These are phyloP conservation scores for Tylopilus felleus DNA, from an alignment of 768 basidiomycete genomes.

Conservation along the genomic window DNA sequence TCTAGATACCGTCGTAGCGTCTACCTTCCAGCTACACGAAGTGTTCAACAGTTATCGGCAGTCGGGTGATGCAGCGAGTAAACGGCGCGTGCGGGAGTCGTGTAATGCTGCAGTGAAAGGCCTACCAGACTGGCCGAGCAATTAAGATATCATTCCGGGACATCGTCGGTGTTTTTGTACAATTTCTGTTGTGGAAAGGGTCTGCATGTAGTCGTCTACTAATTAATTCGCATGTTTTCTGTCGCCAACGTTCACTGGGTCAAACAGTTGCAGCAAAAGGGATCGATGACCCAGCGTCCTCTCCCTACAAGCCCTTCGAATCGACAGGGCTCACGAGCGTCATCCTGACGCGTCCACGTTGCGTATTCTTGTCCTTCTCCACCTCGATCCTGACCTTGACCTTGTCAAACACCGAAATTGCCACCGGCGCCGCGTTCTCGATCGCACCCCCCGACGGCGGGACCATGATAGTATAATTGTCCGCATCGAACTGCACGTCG, in stretches of 20 bases:
- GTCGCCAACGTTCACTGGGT: not conserved
- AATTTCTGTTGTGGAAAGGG: not conserved
- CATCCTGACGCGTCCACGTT: conserved; percentile 88
- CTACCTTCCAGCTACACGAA: conserved; percentile 73
- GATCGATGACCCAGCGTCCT: not conserved
- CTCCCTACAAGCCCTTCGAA: conserved; percentile 38
- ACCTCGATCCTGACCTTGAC: conserved; percentile 87
- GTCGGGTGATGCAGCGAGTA: conserved; percentile 67
- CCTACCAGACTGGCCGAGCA: conserved; percentile 71
- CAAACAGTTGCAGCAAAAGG: not conserved
- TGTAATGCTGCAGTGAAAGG: conserved; percentile 70
- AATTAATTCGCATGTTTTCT: conserved; percentile 6
- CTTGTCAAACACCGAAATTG: conserved; percentile 90
- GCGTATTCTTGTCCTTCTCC: conserved; percentile 93
- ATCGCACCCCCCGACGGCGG: conserved; percentile 34
- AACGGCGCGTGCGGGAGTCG: conserved; percentile 71
- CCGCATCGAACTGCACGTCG: conserved; percentile 85
- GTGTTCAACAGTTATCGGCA: conserved; percentile 71
- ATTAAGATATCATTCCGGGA: conserved; percentile 10
- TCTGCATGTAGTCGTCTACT: conserved; percentile 1
- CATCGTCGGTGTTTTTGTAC: not conserved
- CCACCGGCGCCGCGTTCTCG: conserved; percentile 38
- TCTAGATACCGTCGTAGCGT: conserved; percentile 54
- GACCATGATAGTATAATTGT: conserved; percentile 80
- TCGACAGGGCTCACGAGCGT: conserved; percentile 66